Conservation (phyloP, 108 stramenopile species). For the Pseudonitzschia delicatissima region DNA sequence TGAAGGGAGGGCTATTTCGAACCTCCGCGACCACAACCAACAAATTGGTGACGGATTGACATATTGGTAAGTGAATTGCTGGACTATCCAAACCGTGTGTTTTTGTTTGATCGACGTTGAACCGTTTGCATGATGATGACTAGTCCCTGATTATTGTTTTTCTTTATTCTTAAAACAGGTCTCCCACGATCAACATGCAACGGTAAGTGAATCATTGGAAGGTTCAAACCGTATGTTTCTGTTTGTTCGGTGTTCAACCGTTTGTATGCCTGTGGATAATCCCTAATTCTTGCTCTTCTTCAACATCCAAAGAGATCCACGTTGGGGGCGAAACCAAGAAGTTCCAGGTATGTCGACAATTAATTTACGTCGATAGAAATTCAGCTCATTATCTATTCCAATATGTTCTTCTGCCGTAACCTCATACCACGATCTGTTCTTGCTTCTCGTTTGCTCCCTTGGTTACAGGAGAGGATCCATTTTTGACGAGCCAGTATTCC, state of each 20-base stretch:
- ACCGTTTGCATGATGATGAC: no score
- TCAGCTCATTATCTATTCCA: no score
- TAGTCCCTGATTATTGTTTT: no score
- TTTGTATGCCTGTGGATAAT: no score
- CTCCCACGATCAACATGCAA: slow-evolving; percentile 66
- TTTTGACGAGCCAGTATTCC: slow-evolving; percentile 53
- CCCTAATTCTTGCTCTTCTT: no score
- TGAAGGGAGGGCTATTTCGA: slow-evolving; percentile 41
- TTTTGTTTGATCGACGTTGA: no score
- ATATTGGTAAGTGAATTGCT: slow-evolving; percentile 39
- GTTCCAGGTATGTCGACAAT: slow-evolving; percentile 12
- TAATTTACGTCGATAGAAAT: no score
- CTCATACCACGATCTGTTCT: background rate
- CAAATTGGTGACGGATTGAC: slow-evolving; percentile 44
- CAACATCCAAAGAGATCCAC: slow-evolving; percentile 75
- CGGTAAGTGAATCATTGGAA: no score
- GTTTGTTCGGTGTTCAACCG: no score
- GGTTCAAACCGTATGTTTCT: no score
- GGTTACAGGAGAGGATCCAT: slow-evolving; percentile 71
- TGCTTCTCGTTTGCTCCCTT: background rate
- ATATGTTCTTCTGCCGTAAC: no score
- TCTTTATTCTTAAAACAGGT: background rate
- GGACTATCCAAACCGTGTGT: background rate
- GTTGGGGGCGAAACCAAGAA: slow-evolving; percentile 74
- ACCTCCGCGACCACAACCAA: slow-evolving; percentile 28